These are phyloP conservation scores for Candida alai DNA, from an alignment of 805 yeast genomes.

Conservation along the genomic window DNA sequence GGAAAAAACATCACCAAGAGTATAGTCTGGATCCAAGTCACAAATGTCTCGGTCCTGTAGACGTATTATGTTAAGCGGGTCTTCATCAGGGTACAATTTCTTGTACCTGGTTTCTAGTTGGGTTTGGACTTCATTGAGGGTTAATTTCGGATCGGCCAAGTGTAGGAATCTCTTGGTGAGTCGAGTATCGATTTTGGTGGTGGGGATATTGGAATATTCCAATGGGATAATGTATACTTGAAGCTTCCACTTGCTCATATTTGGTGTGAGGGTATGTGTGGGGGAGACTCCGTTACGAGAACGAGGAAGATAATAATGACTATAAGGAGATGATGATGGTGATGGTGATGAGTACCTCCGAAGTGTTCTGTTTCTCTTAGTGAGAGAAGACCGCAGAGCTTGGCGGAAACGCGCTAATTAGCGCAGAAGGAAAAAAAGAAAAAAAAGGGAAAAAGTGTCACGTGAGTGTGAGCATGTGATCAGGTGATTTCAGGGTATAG, in stretches of 20 bases:
- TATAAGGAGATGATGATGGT: no score
- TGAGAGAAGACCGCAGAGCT: no score
- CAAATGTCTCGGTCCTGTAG: conserved; percentile 66
- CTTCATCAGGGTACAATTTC: conserved; percentile 63
- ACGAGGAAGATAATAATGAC: no score
- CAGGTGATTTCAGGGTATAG: no score
- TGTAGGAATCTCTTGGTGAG: conserved; percentile 55
- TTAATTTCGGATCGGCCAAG: conserved; percentile 47
- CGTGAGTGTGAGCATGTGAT: no score
- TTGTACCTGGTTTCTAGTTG: conserved; percentile 55
- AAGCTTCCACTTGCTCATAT: conserved; percentile 26
- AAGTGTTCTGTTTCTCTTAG: no score
- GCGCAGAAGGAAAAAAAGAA: no score
- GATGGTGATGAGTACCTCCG: no score
- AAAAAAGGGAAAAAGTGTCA: no score
- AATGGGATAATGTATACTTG: conserved; percentile 35
- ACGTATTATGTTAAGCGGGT: conserved; percentile 50
- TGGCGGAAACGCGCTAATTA: no score
- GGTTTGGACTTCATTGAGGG: conserved; percentile 46
- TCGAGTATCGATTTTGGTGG: conserved; percentile 19
- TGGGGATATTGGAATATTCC: conserved; percentile 15
- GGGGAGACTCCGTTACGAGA: no score
- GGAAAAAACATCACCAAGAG: conserved; percentile 59
- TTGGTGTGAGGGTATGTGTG: no score
- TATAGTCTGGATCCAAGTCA: conserved; percentile 77